Evolutionary conservation across 2,329 filamentous ascomycete species (phyloP).

Genomic region (Penicillium sp.): DNA sequence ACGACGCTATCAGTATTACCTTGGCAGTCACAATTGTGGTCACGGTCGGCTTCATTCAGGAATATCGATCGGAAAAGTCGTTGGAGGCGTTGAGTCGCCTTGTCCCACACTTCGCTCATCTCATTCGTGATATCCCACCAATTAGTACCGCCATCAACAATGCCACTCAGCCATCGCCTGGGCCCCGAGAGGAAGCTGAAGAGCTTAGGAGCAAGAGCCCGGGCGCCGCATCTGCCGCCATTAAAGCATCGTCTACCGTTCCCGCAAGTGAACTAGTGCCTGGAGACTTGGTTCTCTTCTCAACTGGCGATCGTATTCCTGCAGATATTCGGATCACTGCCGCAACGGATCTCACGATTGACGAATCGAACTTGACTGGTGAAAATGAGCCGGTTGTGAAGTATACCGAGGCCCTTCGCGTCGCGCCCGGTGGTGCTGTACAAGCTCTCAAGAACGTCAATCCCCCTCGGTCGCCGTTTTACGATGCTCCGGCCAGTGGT

Average conservation of each 20-base stretch:
- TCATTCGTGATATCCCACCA: conserved; percentile 65
- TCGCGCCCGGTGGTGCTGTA: conserved; percentile 29
- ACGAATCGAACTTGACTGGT: conserved; percentile 94
- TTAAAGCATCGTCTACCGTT: conserved; percentile 80
- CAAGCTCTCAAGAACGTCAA: conserved; percentile 32
- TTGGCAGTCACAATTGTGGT: conserved; percentile 97
- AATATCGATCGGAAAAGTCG: conserved; percentile 96
- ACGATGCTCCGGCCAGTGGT: conserved; percentile 58
- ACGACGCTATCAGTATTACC: conserved; percentile 94
- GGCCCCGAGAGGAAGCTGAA: conserved; percentile 46
- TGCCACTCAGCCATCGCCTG: conserved; percentile 16
- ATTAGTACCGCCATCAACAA: conserved; percentile 22
- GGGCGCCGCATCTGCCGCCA: conserved; percentile 60
- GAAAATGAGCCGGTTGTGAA: conserved; percentile 93
- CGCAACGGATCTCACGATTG: conserved; percentile 85
- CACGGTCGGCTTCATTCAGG: conserved; percentile 91
- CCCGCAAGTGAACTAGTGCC: conserved; percentile 85
- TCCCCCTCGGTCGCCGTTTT: conserved; percentile 56
- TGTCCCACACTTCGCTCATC: conserved; percentile 91
- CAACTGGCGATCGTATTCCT: conserved; percentile 92
- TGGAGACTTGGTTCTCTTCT: conserved; percentile 89
- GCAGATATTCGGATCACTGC: conserved; percentile 94
- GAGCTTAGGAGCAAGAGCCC: conserved; percentile 46
- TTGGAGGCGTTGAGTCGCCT: conserved; percentile 91
- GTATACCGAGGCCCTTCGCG: conserved; percentile 61